phyloP scores from a whole-genome alignment of 1,284 basidiomycete genomes.

The Boletus semigastroideus region DNA sequence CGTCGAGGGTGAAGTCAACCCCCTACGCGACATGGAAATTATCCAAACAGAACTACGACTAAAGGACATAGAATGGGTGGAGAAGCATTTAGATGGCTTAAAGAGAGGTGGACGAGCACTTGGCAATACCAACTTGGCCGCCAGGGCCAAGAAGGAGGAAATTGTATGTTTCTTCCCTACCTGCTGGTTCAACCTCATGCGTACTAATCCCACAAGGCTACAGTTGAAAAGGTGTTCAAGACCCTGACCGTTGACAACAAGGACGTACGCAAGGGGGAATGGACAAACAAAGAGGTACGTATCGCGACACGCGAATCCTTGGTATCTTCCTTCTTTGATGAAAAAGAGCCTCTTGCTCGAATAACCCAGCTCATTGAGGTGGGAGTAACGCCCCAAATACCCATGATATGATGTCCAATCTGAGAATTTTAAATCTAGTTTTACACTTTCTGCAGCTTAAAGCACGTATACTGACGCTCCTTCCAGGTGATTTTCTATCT shows the following conservation, averaged over 20 bases:
- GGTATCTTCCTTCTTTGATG: conserved; percentile 47
- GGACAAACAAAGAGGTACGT: conserved; percentile 96
- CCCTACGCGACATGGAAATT: conserved; percentile 96
- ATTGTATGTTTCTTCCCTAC: conserved; percentile 51
- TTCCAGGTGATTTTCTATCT: conserved; percentile 21
- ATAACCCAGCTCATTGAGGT: conserved; percentile 75
- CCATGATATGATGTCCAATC: conserved; percentile 59
- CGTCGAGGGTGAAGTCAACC: conserved; percentile 98
- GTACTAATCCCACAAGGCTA: conserved; percentile 53
- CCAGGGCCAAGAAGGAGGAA: conserved; percentile 97
- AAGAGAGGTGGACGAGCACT: conserved; percentile 73
- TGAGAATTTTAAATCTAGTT: conserved; percentile 35
- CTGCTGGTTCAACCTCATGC: conserved; percentile 8
- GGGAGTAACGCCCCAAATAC: conserved; percentile 75
- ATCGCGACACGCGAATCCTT: not conserved
- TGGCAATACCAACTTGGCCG: conserved; percentile 82
- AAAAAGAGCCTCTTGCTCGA: conserved; percentile 76
- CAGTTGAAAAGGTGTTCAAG: conserved; percentile 84
- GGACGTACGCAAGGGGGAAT: conserved; percentile 93
- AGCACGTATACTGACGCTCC: conserved; percentile 18
- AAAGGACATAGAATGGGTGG: conserved; percentile 99
- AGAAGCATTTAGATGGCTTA: conserved; percentile 83
- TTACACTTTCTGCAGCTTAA: not conserved
- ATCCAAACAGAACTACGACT: conserved; percentile 92
- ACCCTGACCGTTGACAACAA: conserved; percentile 79